Conservation (phyloP, 345 rosid species). For the Limnanthes douglasii region DNA sequence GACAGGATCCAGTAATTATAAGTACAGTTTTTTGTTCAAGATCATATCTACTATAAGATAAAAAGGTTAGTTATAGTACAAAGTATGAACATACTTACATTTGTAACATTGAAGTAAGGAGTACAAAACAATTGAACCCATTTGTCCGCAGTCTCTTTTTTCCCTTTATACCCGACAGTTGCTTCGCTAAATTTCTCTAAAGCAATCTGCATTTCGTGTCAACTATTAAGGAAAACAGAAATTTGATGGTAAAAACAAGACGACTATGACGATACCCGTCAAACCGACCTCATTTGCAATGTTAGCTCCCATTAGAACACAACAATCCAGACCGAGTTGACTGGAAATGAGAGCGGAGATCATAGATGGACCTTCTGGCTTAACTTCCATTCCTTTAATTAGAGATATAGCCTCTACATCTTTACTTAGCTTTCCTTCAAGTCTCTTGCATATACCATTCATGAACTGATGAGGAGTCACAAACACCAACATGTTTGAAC, state of each 20-base stretch:
- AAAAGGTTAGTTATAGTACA: neutral
- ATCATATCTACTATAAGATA: too few relatives aligned
- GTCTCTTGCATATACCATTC: slow-evolving; percentile 75
- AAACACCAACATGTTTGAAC: slow-evolving; percentile 82
- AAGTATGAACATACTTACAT: slow-evolving; percentile 31
- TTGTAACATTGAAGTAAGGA: slow-evolving; percentile 70
- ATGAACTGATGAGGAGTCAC: slow-evolving; percentile 93
- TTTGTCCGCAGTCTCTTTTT: slow-evolving; percentile 49
- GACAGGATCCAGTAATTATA: too few relatives aligned
- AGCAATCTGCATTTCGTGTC: slow-evolving; percentile 43
- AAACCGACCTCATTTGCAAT: slow-evolving; percentile 76
- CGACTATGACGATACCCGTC: neutral
- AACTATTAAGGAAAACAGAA: slow-evolving; percentile 4
- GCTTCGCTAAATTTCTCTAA: slow-evolving; percentile 93
- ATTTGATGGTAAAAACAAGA: neutral
- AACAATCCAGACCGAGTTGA: slow-evolving; percentile 61
- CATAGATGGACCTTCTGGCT: slow-evolving; percentile 91
- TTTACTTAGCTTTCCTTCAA: slow-evolving; percentile 45
- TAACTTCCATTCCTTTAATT: slow-evolving; percentile 93
- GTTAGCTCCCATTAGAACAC: slow-evolving; percentile 95
- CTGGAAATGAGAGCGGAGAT: slow-evolving; percentile 67
- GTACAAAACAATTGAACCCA: slow-evolving; percentile 89
- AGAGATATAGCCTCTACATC: slow-evolving; percentile 80
- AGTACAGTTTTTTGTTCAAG: too few relatives aligned
- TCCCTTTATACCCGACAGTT: slow-evolving; percentile 70